Conservation (phyloP, 371 early-diverging fungal species). For the Mortierella polycephala region DNA sequence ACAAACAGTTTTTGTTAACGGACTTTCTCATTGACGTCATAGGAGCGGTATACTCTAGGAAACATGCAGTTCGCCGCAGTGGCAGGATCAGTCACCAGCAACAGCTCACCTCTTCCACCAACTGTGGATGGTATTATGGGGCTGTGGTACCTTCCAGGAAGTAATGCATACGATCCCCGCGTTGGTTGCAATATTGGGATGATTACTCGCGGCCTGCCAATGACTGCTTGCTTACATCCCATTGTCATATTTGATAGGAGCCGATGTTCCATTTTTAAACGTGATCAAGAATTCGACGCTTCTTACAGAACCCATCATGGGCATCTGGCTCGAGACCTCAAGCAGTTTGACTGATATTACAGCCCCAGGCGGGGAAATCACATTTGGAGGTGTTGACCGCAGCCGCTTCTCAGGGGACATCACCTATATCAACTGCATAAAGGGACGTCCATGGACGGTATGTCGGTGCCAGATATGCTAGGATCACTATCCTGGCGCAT, state of each 20-base stretch:
- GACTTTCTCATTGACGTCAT: neutral
- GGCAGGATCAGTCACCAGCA: slow-evolving; percentile 19
- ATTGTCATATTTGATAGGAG: neutral
- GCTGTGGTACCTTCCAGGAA: slow-evolving; percentile 32
- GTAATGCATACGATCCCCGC: neutral
- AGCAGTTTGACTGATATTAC: neutral
- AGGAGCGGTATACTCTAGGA: slow-evolving; percentile 33
- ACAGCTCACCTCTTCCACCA: slow-evolving; percentile 10
- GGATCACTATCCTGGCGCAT: neutral
- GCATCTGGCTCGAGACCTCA: slow-evolving; percentile 18
- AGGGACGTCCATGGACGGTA: slow-evolving; percentile 38
- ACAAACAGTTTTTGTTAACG: neutral
- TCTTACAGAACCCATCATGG: slow-evolving; percentile 23
- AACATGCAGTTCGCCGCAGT: slow-evolving; percentile 15
- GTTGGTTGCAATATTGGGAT: neutral
- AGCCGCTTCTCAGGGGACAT: slow-evolving; percentile 64
- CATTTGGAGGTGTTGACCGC: slow-evolving; percentile 68
- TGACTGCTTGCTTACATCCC: neutral
- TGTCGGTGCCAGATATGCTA: neutral
- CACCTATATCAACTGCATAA: slow-evolving; percentile 48
- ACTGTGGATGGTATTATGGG: slow-evolving; percentile 47
- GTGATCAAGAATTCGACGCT: slow-evolving; percentile 16
- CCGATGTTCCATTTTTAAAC: slow-evolving; percentile 34
- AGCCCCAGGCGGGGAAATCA: slow-evolving; percentile 64
- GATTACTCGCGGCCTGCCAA: neutral